Evolutionary conservation across 2,329 filamentous ascomycete genomes (phyloP), one percentile per base, ranked within the genome.

Genomic region (Magnaporthiopsis rhizophila): DNA sequence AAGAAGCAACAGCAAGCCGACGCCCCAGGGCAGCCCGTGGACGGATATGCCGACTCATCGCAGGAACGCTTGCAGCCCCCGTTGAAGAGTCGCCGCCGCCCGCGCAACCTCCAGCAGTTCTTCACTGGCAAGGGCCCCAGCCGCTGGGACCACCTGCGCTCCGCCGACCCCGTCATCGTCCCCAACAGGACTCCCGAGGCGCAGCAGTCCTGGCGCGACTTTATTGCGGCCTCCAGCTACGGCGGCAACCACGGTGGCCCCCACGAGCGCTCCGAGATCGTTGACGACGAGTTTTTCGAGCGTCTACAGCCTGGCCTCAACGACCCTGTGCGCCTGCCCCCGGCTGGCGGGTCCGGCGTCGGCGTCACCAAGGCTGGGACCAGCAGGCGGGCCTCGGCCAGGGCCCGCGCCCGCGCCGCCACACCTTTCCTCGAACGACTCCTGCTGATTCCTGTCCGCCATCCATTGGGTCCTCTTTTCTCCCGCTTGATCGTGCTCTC

Each of bases 401-500:
- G 13, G 34, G 60, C 58, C 36, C 65, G 59, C 58, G 64, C 61
- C 13, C 53, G 61, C 38, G n/a, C 38, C 21, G 59, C 45, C 56
- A 65, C 28, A 7, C 21, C 71, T 9, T 69, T 80, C 12, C 79
- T 77, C 66, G 84, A 86, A 72, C 83, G 86, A 64, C 75, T 89
- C 62, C 89, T 89, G 81, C 82, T 84, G 63, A 83, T 86, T 53
- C 80, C 96, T 34, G 81, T 97, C 71, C 87, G 88, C 65, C 92
- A 93, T 71, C 89, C 92, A 15, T 88, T 97, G 68, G 89, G 97
- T 1, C 95, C 95, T 2, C 80, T 97, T 64, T 79, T 90, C 18
- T 91, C 97, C 73, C 90, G 95, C 63, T 78, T 96, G 26, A 88
- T 86, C 18, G 91, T 97, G 62, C 87, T 97, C 73, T 81, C 87